phyloP scores from a whole-genome alignment of 192 early-diverging fungal species.

The Helicostylum pulchrum region DNA sequence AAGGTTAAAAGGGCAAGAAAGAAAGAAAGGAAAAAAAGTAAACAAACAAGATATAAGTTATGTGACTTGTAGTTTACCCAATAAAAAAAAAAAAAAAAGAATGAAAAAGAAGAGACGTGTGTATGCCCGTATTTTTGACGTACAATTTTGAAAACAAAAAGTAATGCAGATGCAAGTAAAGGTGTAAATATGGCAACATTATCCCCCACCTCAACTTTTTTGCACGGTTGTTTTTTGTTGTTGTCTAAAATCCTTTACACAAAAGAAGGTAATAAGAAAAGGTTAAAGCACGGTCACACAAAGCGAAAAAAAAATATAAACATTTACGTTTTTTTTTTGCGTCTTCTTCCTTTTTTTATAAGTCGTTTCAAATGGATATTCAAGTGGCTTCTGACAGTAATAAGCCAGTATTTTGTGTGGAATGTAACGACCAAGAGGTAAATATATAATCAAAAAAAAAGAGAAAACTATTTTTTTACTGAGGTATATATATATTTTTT shows the following conservation, averaged over 20 bases:
- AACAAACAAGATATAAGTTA: background rate
- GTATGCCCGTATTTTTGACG: too few relatives aligned
- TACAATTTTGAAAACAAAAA: too few relatives aligned
- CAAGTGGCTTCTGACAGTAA: constrained; percentile 5
- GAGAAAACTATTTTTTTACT: background rate
- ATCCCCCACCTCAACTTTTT: too few relatives aligned
- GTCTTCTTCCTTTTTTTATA: background rate
- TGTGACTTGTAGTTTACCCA: background rate
- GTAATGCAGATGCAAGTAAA: too few relatives aligned
- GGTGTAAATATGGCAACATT: too few relatives aligned
- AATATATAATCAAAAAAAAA: background rate
- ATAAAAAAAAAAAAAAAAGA: background rate
- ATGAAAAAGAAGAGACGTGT: background rate
- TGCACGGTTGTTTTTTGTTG: too few relatives aligned
- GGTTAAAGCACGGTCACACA: too few relatives aligned
- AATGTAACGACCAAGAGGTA: constrained; percentile 79
- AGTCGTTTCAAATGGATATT: constrained; percentile 1
- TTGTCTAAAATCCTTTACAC: too few relatives aligned
- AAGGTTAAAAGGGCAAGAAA: background rate
- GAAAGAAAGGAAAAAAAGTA: background rate
- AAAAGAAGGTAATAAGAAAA: too few relatives aligned
- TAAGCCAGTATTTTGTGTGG: constrained; percentile 60
- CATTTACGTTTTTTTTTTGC: background rate
- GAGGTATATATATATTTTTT: too few relatives aligned
- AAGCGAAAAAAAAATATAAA: too few relatives aligned